A percentile compares a stretch with the other conserved stretches of the same genome.
phyloP scores from a whole-genome alignment of 257 asterid genomes.

The Gynochthodes officinalis region DNA sequence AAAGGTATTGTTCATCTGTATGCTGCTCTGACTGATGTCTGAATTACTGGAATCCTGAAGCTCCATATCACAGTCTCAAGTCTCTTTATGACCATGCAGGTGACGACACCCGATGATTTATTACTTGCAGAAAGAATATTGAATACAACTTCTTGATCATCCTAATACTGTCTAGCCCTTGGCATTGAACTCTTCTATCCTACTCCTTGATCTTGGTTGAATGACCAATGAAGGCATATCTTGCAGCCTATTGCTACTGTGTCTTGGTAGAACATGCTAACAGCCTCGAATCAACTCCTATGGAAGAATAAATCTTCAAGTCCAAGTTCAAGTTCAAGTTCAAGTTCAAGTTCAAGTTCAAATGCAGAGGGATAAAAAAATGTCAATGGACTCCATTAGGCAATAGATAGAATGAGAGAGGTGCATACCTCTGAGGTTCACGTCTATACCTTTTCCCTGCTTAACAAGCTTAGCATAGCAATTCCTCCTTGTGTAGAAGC shows the following conservation, averaged over 20 bases:
- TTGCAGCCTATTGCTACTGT: not conserved
- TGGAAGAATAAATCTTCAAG: not conserved
- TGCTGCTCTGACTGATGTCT: not conserved
- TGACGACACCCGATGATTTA: slow-evolving; percentile 92
- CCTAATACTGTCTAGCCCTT: not conserved
- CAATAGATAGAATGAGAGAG: not conserved
- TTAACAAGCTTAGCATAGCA: no score
- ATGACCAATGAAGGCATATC: not conserved
- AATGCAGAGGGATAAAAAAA: not conserved
- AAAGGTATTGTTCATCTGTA: slow-evolving; percentile 50
- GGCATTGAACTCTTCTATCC: not conserved
- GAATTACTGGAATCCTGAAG: not conserved
- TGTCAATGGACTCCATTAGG: not conserved
- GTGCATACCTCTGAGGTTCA: not conserved
- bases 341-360: not conserved
- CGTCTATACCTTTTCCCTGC: not conserved
- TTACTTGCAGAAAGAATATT: slow-evolving; percentile 91
- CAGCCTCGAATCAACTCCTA: not conserved
- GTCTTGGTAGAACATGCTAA: not conserved
- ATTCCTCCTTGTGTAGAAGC: no score
- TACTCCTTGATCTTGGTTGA: not conserved
- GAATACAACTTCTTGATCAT: slow-evolving; percentile 34
- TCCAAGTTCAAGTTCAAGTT: not conserved
- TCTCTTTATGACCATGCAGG: slow-evolving; percentile 45
- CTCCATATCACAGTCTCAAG: slow-evolving; percentile 11